Conservation (phyloP, 352 stramenopile species). For the Halophytophthora polymorphica region DNA sequence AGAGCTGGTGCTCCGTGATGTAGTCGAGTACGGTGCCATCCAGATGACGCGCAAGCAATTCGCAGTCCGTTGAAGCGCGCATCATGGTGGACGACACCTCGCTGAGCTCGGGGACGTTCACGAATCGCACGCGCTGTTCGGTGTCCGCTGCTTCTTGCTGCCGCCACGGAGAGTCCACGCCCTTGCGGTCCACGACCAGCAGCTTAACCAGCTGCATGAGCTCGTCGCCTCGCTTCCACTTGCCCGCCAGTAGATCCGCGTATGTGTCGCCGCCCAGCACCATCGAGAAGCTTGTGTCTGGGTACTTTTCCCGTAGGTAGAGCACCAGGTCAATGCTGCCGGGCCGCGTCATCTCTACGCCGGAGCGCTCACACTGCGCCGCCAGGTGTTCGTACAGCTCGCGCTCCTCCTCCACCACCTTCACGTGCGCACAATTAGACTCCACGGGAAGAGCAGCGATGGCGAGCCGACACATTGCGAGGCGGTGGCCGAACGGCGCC, state of each 20-base stretch:
- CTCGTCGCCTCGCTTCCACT: slow-evolving; percentile 85
- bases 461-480: slow-evolving; percentile 69
- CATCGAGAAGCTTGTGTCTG: slow-evolving; percentile 63
- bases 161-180: slow-evolving; percentile 40
- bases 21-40: slow-evolving; percentile 68
- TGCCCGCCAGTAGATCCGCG: slow-evolving; percentile 70
- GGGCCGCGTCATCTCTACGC: slow-evolving; percentile 34
- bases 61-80: slow-evolving; percentile 29
- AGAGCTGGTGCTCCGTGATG: slow-evolving; percentile 72
- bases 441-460: slow-evolving; percentile 29
- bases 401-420: slow-evolving; percentile 60
- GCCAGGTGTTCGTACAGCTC: slow-evolving; percentile 58
- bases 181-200: slow-evolving; percentile 69
- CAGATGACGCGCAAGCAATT: slow-evolving; percentile 41
- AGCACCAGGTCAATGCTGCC: slow-evolving; percentile 77
- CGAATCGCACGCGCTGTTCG: slow-evolving; percentile 36
- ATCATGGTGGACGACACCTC: slow-evolving; percentile 78
- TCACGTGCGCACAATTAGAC: slow-evolving; percentile 25
- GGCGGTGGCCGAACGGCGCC: slow-evolving; percentile 66
- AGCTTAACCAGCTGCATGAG: slow-evolving; percentile 64
- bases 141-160: slow-evolving; percentile 3
- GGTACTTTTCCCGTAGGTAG: slow-evolving; percentile 42
- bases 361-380: slow-evolving; percentile 19
- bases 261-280: slow-evolving; percentile 84
- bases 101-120: slow-evolving; percentile 54